Percentiles rank a stretch among this genome's conserved stretches.
Conservation (phyloP, 306 rosid genomes). For the Gastrolobium villosum region DNA sequence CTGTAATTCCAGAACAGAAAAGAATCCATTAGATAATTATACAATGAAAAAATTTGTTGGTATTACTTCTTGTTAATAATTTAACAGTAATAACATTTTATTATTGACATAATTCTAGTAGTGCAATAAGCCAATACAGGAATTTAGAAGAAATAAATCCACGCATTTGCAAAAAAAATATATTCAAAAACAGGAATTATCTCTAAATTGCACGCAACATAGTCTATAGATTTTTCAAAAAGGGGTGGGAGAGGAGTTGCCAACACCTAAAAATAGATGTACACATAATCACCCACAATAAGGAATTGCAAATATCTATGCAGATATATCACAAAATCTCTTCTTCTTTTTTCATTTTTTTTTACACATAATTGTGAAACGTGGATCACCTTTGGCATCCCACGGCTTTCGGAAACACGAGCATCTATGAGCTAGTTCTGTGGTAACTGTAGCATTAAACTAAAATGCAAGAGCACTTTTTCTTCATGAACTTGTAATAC, state of each 20-base stretch:
- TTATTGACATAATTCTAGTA: not conserved
- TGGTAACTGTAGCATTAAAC: not conserved
- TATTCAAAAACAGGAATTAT: not conserved
- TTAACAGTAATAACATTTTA: conserved; percentile 11
- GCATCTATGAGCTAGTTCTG: not conserved
- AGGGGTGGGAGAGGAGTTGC: not conserved
- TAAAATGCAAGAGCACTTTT: not conserved
- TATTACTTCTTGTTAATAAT: not conserved
- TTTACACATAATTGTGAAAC: not conserved
- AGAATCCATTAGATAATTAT: conserved; percentile 7
- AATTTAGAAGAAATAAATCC: not conserved
- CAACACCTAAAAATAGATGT: not conserved
- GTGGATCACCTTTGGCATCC: not conserved
- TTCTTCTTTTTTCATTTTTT: too few relatives aligned
- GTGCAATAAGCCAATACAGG: not conserved
- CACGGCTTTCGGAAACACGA: not conserved
- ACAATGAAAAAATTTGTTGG: not conserved
- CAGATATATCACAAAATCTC: too few relatives aligned
- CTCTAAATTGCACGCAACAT: not conserved
- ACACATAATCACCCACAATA: not conserved
- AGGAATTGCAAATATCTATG: not conserved
- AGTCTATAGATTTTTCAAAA: not conserved
- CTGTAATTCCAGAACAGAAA: conserved; percentile 57
- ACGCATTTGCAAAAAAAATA: not conserved
- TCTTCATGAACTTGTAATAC: not conserved